Base-by-base conservation (phyloP, 169 alveolate genomes). In the Babesia bigemina region DNA sequence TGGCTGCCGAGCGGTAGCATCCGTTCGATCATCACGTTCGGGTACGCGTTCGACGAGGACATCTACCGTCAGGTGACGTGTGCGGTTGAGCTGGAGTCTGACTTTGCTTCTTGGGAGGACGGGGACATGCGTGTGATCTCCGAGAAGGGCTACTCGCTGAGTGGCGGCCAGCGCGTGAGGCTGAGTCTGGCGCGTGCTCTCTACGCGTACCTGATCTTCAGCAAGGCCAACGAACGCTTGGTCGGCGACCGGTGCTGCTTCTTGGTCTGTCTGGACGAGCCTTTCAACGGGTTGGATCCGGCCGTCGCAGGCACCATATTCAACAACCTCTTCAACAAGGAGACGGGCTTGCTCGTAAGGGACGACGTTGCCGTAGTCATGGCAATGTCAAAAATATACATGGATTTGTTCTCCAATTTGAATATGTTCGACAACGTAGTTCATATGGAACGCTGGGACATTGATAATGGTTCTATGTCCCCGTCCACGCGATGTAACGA, bases 161-260 rank as follows among this genome's bases (percentile, higher is more conserved):
- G 96, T 81, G 98, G 98, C 63, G 99, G 99, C 0, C 96, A 96
- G 76, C 87, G 95, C 17, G 97, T 96, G 0, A 88, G 99, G 70
- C 75, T 96, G 14, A 84, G 95, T 63, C 85, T 96, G 59, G 99
- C 99, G 7, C 66, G 99, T 55, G 97, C 98, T 8, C 63, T 96
- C 2, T 96, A 96, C 79, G 88, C 87, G 0, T 79, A 79, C 55
- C 21, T 79, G 65, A 55, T 85, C 17, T 74, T 72, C 79, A 73
- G 75, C 78, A 66, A 74, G 74, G 85, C 75, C 21, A 81, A 81
- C 52, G 66, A 66, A 63, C 4, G 63, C 19, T 33, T 63, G 49
- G 75, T 42, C 39, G 53, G 53, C 33, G 28, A 71, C 21, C 55
- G 78, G 50, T 83, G 85, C 56, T 58, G 81, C 24, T 83, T 74